Percentiles rank a stretch among this genome's conserved stretches.
phyloP scores from a whole-genome alignment of 306 rosid species.

The Glycine latifolia region DNA sequence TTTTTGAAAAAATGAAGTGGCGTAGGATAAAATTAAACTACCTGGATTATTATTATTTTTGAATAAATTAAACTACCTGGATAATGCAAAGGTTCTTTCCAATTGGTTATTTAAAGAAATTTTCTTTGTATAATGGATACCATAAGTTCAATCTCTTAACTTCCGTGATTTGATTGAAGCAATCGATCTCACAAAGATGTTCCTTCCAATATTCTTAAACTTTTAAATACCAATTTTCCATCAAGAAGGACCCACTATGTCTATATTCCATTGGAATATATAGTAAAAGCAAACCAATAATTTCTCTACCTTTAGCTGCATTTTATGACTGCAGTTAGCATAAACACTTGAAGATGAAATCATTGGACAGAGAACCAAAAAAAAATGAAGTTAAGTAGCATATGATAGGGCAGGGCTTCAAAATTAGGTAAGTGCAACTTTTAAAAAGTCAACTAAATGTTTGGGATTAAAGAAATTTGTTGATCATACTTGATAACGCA shows the following conservation, averaged over 20 bases:
- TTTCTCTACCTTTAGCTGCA: slow-evolving; percentile 25
- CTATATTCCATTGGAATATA: background rate
- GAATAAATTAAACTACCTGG: slow-evolving; percentile 32
- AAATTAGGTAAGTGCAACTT: slow-evolving; percentile 37
- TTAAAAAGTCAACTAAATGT: slow-evolving; percentile 28
- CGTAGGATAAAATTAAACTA: slow-evolving; percentile 46
- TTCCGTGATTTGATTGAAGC: slow-evolving; percentile 47
- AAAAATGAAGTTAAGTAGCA: background rate
- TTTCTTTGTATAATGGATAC: slow-evolving; percentile 32
- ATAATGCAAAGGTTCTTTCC: slow-evolving; percentile 13
- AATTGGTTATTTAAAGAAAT: slow-evolving; percentile 34
- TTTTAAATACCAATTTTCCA: slow-evolving; percentile 33
- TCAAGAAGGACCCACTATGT: slow-evolving; percentile 42
- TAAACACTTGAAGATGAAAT: background rate
- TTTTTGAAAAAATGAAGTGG: slow-evolving; percentile 27
- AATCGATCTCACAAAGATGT: slow-evolving; percentile 3
- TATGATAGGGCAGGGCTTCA: slow-evolving; percentile 3
- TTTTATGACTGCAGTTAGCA: background rate
- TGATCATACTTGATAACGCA: slow-evolving; percentile 8
- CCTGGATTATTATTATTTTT: background rate
- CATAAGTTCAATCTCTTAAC: slow-evolving; percentile 41
- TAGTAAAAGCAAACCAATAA: slow-evolving; percentile 28
- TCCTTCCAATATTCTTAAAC: slow-evolving; percentile 42
- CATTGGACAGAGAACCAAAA: background rate
- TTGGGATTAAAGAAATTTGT: slow-evolving; percentile 24